Conservation (phyloP, 2,329 filamentous ascomycete species). For the Arthrobotrys iridis region DNA sequence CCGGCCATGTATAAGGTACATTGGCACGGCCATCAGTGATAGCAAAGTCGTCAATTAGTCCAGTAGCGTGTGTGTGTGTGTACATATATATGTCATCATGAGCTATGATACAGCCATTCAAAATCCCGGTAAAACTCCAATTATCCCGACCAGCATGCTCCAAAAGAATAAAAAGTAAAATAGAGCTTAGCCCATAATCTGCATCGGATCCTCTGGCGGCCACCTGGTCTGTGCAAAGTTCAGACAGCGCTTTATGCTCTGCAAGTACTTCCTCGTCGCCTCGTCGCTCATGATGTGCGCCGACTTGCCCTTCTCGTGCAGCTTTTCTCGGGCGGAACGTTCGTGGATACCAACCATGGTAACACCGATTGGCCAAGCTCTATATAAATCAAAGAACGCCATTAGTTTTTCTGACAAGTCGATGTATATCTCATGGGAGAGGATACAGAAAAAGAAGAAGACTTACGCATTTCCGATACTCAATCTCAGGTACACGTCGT, state of each 20-base stretch:
- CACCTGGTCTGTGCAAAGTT: slow-evolving; percentile 97
- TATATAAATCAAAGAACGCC: slow-evolving; percentile 56
- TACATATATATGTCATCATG: neutral
- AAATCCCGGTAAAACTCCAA: neutral
- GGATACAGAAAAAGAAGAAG: neutral
- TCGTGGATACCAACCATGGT: slow-evolving; percentile 99
- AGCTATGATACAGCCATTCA: neutral
- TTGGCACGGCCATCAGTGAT: too few species aligned
- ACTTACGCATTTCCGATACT: slow-evolving; percentile 87
- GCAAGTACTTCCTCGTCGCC: slow-evolving; percentile 90
- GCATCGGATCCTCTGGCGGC: slow-evolving; percentile 90
- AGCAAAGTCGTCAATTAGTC: neutral
- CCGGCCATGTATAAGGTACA: too few species aligned
- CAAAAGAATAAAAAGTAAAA: too few species aligned
- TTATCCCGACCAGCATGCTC: neutral
- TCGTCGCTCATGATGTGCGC: slow-evolving; percentile 98
- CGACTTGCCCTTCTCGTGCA: slow-evolving; percentile 82
- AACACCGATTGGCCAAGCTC: slow-evolving; percentile 96
- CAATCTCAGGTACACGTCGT: slow-evolving; percentile 89
- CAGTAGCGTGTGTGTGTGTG: too few species aligned
- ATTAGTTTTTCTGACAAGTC: neutral
- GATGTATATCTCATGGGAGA: neutral
- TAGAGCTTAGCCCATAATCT: slow-evolving; percentile 83
- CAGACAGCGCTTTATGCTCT: slow-evolving; percentile 96
- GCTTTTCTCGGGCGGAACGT: slow-evolving; percentile 90